Conservation (phyloP, 2,329 filamentous ascomycete genomes). For the Alternaria arborescens region DNA sequence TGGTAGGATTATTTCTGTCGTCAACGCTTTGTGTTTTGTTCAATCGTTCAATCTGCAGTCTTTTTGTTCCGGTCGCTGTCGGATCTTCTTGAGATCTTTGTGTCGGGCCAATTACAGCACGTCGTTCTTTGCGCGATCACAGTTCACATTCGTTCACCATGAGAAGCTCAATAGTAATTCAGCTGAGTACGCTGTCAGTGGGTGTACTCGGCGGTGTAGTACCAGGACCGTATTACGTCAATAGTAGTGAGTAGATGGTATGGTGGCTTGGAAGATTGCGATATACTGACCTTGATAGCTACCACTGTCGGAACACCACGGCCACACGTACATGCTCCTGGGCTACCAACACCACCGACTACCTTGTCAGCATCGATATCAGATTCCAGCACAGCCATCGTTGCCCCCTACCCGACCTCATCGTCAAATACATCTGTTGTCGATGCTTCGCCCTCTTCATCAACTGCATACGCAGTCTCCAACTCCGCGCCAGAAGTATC, state of each 20-base stretch:
- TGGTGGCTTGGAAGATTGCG: background rate
- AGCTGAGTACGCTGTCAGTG: slow-evolving; percentile 27
- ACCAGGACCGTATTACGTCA: slow-evolving; percentile 15
- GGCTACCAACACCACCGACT: background rate
- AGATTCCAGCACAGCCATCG: background rate
- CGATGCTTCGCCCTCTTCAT: background rate
- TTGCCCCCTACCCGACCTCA: slow-evolving; percentile 6
- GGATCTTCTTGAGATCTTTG: background rate
- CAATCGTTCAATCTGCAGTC: slow-evolving; percentile 15
- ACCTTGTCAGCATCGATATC: slow-evolving; percentile 5
- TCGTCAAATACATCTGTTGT: slow-evolving; percentile 4
- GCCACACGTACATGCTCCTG: slow-evolving; percentile 24
- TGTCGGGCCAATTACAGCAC: slow-evolving; percentile 24
- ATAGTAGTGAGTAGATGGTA: slow-evolving; percentile 21
- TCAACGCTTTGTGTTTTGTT: slow-evolving; percentile 17
- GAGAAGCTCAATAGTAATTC: slow-evolving; percentile 26
- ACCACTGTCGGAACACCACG: slow-evolving; percentile 16
- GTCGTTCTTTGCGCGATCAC: slow-evolving; percentile 7
- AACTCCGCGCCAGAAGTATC: background rate
- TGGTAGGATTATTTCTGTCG: slow-evolving; percentile 19
- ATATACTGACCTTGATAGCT: slow-evolving; percentile 20
- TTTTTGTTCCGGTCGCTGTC: slow-evolving; percentile 9
- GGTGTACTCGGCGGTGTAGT: slow-evolving; percentile 23
- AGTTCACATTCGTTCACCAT: slow-evolving; percentile 24
- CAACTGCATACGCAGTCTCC: background rate